Evolutionary conservation across 1,284 basidiomycete species (phyloP), one percentile per base, ranked within the genome.

Genomic region (Sphagnurus paluster): DNA sequence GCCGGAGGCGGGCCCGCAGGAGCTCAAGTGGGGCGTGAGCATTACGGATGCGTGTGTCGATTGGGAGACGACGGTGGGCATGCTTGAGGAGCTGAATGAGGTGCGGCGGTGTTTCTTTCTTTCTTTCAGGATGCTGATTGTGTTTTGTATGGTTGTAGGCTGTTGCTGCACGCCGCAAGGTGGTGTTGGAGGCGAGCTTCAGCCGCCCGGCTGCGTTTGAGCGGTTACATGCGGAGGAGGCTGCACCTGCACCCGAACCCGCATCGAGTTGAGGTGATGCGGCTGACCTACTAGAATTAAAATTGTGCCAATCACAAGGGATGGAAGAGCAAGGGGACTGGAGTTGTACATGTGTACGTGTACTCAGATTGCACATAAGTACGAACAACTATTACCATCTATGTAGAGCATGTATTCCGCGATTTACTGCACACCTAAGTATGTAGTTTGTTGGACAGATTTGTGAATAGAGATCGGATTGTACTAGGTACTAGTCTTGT

Each of bases 11-110:
- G 82, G 80, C 32, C 82, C 78, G 10, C 61, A 70, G 20, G 76
- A 67, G 10, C 79, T 96, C 60, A 91, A 92, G 70, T 77, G 87
- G 59, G 92, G 92, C 51, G 82, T 96, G 38, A 89, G 84, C 46
- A 95, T 97, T 66, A 96, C 93, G 1, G 92, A 96, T 60, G 91
- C 92, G 1, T 99, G 96, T 66, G 87, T 98, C 41, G 82, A 92
- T 65, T 98, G 94, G 91, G 83, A 87, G 48, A 80, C 79, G 26
- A 97, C 93, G 0, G 74, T 92, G 28, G 62, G 58, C 33, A 90
- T 93, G 81, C 80, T 95, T 46, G 79, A 89, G 63, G 69, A 72
- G 49, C 75, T 95, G 46, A 89, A 93, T 57, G 71, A 74, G 58
- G 83, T 78, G 45, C 19, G 66, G 58, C 7, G 16, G 14, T n/a